Percentiles rank a stretch among this genome's conserved stretches.
Evolutionary conservation across 768 basidiomycete genomes (phyloP).

Genomic region (Austroboletus eburneus): DNA sequence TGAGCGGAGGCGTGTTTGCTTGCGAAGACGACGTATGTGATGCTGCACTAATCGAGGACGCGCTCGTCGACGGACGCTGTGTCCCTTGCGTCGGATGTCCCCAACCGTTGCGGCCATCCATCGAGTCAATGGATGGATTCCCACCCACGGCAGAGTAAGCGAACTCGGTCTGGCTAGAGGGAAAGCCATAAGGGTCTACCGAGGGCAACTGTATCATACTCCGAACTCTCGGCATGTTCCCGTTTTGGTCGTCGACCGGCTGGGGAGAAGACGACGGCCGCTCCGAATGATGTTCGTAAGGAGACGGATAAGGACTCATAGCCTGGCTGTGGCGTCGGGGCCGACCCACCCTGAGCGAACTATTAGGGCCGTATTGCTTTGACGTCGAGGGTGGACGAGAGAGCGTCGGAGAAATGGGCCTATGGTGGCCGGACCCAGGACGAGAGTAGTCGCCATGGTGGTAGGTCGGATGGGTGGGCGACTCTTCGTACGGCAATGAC

Average conservation of each 20-base stretch:
- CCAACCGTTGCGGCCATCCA: conserved; percentile 44
- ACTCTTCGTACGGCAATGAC: conserved; percentile 68
- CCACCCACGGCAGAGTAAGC: conserved; percentile 67
- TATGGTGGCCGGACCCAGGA: conserved; percentile 70
- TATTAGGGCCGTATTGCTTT: conserved; percentile 44
- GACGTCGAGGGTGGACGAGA: conserved; percentile 69
- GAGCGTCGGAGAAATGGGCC: conserved; percentile 57
- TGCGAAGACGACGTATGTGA: conserved; percentile 76
- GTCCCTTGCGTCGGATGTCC: conserved; percentile 28
- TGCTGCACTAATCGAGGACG: conserved; percentile 72
- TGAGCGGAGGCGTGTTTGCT: conserved; percentile 75
- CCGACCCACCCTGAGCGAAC: conserved; percentile 65
- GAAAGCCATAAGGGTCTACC: conserved; percentile 65
- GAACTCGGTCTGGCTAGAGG: conserved; percentile 69
- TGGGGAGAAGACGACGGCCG: conserved; percentile 72
- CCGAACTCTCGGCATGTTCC: conserved; percentile 64
- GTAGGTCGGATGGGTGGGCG: conserved; percentile 32
- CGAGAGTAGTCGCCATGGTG: conserved; percentile 61
- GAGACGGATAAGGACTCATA: conserved; percentile 82
- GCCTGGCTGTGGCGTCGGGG: conserved; percentile 81
- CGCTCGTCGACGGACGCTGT: conserved; percentile 65
- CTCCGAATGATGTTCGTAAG: conserved; percentile 67
- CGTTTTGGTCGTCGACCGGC: conserved; percentile 47
- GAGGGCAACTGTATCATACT: conserved; percentile 82
- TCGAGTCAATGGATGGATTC: conserved; percentile 34